Evolutionary conservation across 2,329 filamentous ascomycete species (phyloP).

Genomic region (Exophiala mesophila): DNA sequence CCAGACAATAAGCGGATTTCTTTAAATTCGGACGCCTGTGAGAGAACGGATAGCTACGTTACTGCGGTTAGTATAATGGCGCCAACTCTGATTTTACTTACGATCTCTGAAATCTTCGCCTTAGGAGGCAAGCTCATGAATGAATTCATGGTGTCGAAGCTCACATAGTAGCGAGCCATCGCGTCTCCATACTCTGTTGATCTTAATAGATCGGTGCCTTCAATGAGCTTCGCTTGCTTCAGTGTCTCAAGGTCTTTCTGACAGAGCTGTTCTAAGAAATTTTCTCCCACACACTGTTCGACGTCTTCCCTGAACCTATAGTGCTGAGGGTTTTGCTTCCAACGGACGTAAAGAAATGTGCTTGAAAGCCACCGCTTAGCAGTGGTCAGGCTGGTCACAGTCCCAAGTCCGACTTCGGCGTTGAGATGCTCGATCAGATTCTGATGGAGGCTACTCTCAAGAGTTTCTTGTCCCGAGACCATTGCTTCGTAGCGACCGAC

Average conservation of each 20-base stretch:
- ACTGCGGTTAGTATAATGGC: not conserved
- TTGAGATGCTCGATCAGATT: conserved; percentile 81
- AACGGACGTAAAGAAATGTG: conserved; percentile 72
- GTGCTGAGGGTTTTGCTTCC: conserved; percentile 64
- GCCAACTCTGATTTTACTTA: conserved; percentile 39
- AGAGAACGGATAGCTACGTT: conserved; percentile 58
- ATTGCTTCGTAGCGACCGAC: conserved; percentile 65
- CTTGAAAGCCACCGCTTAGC: conserved; percentile 70
- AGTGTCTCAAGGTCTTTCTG: conserved; percentile 63
- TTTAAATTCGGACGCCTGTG: conserved; percentile 66
- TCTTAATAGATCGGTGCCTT: conserved; percentile 44
- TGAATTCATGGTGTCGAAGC: conserved; percentile 72
- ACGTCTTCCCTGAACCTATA: conserved; percentile 61
- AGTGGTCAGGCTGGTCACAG: conserved; percentile 58
- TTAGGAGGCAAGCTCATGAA: conserved; percentile 59
- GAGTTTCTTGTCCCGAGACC: conserved; percentile 64
- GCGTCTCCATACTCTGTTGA: conserved; percentile 70
- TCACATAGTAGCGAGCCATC: conserved; percentile 79
- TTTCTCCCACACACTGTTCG: conserved; percentile 51
- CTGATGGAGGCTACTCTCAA: conserved; percentile 74
- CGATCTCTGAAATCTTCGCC: conserved; percentile 62
- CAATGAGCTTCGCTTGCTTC: conserved; percentile 55
- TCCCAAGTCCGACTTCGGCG: conserved; percentile 73
- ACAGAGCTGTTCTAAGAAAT: conserved; percentile 66
- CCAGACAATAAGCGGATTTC: conserved; percentile 65